Evolutionary conservation across 768 basidiomycete genomes (phyloP).

Genomic region (Leccinum disarticulatum): DNA sequence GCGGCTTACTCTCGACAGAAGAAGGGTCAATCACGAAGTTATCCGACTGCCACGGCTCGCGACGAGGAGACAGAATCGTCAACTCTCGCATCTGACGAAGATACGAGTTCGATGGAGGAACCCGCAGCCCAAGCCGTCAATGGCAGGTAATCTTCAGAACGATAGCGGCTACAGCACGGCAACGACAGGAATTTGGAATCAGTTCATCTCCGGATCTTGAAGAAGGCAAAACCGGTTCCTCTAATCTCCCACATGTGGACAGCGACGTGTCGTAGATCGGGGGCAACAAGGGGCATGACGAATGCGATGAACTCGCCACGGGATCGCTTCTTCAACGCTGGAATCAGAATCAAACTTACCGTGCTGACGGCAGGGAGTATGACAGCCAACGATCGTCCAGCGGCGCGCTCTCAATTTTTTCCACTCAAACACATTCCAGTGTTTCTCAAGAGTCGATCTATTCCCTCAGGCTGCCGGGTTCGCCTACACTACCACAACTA

Average conservation of each 20-base stretch:
- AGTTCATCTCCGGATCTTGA: conserved; percentile 36
- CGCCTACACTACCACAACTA: conserved; percentile 10
- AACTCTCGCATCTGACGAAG: conserved; percentile 18
- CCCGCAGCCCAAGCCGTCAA: background rate
- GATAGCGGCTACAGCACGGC: conserved; percentile 41
- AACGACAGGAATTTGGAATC: conserved; percentile 54
- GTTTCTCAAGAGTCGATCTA: conserved; percentile 29
- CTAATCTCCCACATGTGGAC: conserved; percentile 37
- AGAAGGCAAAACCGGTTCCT: conserved; percentile 1
- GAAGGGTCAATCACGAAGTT: conserved; percentile 1
- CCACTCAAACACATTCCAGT: conserved; percentile 14
- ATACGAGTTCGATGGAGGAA: conserved; percentile 3
- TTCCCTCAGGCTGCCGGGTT: conserved; percentile 19
- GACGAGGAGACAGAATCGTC: conserved; percentile 16
- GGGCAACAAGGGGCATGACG: conserved; percentile 41
- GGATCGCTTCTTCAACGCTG: conserved; percentile 30
- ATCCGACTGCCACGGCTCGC: background rate
- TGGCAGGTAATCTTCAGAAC: conserved; percentile 53
- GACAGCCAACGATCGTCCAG: conserved; percentile 4
- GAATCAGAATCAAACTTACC: conserved; percentile 5
- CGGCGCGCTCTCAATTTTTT: conserved; percentile 13
- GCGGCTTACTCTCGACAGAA: conserved; percentile 8
- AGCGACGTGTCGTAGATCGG: conserved; percentile 49
- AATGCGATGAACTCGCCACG: conserved; percentile 29
- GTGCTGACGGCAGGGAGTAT: background rate